A percentile compares a stretch with the other conserved stretches of the same genome.
These are phyloP conservation scores for Lactarius akahatsu DNA, from an alignment of 768 basidiomycete species.

Conservation along the genomic window DNA sequence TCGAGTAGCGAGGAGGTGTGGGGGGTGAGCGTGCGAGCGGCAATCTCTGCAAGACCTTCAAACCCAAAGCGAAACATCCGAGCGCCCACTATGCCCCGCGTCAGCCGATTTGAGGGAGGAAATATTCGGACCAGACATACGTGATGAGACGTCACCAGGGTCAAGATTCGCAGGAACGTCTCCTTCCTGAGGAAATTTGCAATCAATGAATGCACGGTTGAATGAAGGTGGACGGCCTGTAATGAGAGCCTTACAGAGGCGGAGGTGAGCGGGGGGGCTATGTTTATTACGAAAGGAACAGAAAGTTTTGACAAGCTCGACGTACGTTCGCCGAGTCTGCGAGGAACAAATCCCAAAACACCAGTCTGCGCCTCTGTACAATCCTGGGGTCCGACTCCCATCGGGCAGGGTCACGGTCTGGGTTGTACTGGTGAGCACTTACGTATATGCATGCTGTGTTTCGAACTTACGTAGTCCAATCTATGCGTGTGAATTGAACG, in stretches of 20 bases:
- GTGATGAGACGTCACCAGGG: slow-evolving; percentile 30
- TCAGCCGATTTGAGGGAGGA: slow-evolving; percentile 8
- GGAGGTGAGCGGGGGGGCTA: neutral
- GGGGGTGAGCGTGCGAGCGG: slow-evolving; percentile 59
- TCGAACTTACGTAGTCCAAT: no score
- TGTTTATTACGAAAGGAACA: no score
- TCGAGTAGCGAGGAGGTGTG: slow-evolving; percentile 57
- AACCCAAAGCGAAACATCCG: slow-evolving; percentile 66
- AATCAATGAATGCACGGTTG: slow-evolving; percentile 64
- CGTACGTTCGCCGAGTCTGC: slow-evolving; percentile 64
- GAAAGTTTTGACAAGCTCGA: slow-evolving; percentile 6
- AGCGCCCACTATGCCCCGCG: slow-evolving; percentile 45
- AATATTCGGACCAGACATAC: slow-evolving; percentile 16
- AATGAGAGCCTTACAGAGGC: slow-evolving; percentile 52
- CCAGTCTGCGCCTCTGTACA: no score
- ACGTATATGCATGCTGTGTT: no score
- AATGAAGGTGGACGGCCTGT: slow-evolving; percentile 73
- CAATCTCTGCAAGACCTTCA: slow-evolving; percentile 65
- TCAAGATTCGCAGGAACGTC: slow-evolving; percentile 33
- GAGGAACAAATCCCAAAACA: slow-evolving; percentile 29
- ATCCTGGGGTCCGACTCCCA: no score
- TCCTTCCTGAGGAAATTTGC: slow-evolving; percentile 52
- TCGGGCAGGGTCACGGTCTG: no score
- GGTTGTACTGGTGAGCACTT: no score
- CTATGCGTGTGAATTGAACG: neutral